Base-by-base conservation (phyloP, 2,329 filamentous ascomycete genomes). In the Fragosphaeria purpurea region DNA sequence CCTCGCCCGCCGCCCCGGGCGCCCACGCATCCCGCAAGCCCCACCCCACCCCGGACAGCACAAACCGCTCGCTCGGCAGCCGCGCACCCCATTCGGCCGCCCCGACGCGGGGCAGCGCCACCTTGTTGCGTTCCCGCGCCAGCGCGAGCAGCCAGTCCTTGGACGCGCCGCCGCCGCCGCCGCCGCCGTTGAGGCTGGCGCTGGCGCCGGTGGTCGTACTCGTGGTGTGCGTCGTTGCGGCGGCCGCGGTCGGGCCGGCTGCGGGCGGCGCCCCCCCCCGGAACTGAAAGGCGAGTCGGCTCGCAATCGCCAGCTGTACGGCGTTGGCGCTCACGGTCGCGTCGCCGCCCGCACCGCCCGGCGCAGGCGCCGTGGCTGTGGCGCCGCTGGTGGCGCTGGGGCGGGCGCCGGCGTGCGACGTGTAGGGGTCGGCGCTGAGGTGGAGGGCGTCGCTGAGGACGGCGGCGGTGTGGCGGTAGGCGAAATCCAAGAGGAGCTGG, bases 401-500 rank as follows among this genome's bases (percentile, higher is more conserved):
- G 56, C 73, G 72, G 5, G 71, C 62, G 50, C 77, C 77, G 2
- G 77, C 77, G 50, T 79, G 74, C 6, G 73, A 68, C 22, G 78
- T 72, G 68, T 86, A 85, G 7, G 83, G 83, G 64, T 88, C 84
- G 6, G 79, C 76, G 6, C 77, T 75, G 32, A 87, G 76, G 60
- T 86, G 82, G 12, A 87, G 68, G 6, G 81, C 83, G 68, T 89
- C 85, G 57, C 72, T 80, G 22, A 90, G 79, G 38, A 90, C 74
- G 51, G 79, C 76, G 1, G 80, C 81, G 8, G 84, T 87, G 73
- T 89, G 86, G 39, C 87, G 82, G 75, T 93, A 93, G 46, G 87
- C 85, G 63, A 91, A 91, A 70, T 93, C 87, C 64, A 93, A 82
- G 46, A 93, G 81, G 52, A 90, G 81, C 1, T 91, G 77, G 0